phyloP scores from a whole-genome alignment of 164 flowering plant species.

The Nymphaea thermarum region DNA sequence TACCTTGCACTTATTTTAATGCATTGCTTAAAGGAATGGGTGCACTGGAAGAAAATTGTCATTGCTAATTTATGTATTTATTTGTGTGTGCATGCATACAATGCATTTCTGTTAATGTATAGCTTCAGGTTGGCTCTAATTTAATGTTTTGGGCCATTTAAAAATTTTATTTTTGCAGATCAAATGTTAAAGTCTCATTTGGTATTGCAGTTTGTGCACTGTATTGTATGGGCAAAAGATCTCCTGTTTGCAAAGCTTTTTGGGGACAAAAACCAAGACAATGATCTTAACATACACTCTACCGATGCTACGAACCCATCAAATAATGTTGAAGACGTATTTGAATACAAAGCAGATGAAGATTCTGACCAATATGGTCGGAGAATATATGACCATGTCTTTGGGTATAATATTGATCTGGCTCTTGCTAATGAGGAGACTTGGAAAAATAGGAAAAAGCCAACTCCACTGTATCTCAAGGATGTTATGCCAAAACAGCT shows the following conservation, averaged over 20 bases:
- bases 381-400: slow-evolving; percentile 93
- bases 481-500: slow-evolving; percentile 41
- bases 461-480: slow-evolving; percentile 62
- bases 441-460: slow-evolving; percentile 82
- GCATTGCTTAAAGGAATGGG: too few relatives aligned
- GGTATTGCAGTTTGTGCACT: slow-evolving; percentile 86
- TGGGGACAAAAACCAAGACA: slow-evolving; percentile 89
- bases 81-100: too few relatives aligned
- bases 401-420: slow-evolving; percentile 84
- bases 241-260: slow-evolving; percentile 90
- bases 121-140: too few relatives aligned
- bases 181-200: too few relatives aligned
- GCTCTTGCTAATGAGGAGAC: slow-evolving; percentile 91
- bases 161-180: too few relatives aligned
- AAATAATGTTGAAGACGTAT: slow-evolving; percentile 55
- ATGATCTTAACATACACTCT: slow-evolving; percentile 89
- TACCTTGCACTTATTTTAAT: too few relatives aligned
- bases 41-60: too few relatives aligned
- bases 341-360: slow-evolving; percentile 60
- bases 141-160: too few relatives aligned
- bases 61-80: too few relatives aligned
- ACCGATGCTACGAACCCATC: slow-evolving; percentile 56
- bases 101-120: too few relatives aligned
- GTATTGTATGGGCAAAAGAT: slow-evolving; percentile 98
- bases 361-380: slow-evolving; percentile 68